These are phyloP conservation scores for Fomitopsis betulina DNA, from an alignment of 1,284 basidiomycete genomes.

Conservation along the genomic window DNA sequence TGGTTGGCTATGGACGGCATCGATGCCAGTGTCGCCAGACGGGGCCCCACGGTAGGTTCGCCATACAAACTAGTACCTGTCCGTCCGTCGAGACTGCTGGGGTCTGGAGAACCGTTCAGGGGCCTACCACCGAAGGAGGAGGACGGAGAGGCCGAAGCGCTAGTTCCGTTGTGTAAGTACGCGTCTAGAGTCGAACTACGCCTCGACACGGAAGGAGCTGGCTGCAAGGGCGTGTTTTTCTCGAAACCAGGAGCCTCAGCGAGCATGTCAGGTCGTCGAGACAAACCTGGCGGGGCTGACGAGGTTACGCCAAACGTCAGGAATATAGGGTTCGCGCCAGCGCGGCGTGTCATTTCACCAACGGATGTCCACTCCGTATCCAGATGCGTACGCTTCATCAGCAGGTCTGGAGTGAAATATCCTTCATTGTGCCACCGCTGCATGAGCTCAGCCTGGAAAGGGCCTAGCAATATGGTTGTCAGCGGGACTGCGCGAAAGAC, in stretches of 20 bases:
- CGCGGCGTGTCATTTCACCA: slow-evolving; percentile 48
- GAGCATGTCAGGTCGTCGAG: slow-evolving; percentile 42
- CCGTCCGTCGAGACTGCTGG: slow-evolving; percentile 48
- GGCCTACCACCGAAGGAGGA: slow-evolving; percentile 65
- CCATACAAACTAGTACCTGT: slow-evolving; percentile 34
- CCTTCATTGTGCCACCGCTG: slow-evolving; percentile 94
- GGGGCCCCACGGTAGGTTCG: slow-evolving; percentile 28
- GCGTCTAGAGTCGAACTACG: slow-evolving; percentile 57
- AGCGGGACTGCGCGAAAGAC: slow-evolving; percentile 1
- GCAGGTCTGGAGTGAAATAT: slow-evolving; percentile 85
- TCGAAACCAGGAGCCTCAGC: slow-evolving; percentile 31
- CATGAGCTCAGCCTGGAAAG: slow-evolving; percentile 89
- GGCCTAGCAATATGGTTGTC: slow-evolving; percentile 47
- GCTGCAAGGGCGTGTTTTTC: slow-evolving; percentile 53
- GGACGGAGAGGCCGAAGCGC: slow-evolving; percentile 60
- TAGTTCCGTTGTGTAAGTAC: slow-evolving; percentile 47
- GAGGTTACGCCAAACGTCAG: slow-evolving; percentile 43
- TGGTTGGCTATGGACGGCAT: slow-evolving; percentile 12
- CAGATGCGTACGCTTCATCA: slow-evolving; percentile 73
- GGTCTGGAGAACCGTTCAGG: slow-evolving; percentile 64
- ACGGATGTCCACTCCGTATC: slow-evolving; percentile 66
- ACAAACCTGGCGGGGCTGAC: slow-evolving; percentile 50
- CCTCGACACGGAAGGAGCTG: slow-evolving; percentile 54
- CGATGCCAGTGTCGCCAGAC: slow-evolving; percentile 15
- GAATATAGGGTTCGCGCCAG: slow-evolving; percentile 57